Base-by-base conservation (phyloP, 2,329 filamentous ascomycete genomes). In the Elsinoe arachidis region DNA sequence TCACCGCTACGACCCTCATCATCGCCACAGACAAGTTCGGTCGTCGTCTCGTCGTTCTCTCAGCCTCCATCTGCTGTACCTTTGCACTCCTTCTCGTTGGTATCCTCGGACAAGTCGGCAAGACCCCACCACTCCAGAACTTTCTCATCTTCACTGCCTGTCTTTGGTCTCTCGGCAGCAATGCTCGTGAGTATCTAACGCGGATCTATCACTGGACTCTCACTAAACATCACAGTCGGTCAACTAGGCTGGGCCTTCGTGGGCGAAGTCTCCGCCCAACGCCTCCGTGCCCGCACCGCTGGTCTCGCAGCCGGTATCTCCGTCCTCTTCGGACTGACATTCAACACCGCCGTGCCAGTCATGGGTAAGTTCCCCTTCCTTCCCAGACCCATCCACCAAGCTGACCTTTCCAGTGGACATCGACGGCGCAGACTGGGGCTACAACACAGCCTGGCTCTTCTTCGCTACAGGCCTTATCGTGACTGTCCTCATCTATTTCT, bases 401-500 rank as follows among this genome's bases (percentile, higher is more conserved):
- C 37, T 38, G 37, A 38, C 23, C 23, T 26, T 26, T 26, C 23
- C 37, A 38, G 37, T 38, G 12, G 37, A 38, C 15, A 12, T 38
- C 12, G 12, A 12, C 12, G 37, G 15, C 12, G 37, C 15, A 38
- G 15, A 38, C 15, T 38, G 37, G 37, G 80, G 80, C 0, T 79
- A 80, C 0, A 77, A 77, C 58, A 82, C 82, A 54, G 76, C 79
- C 1, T 82, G 78, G 61, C 80, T 82, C 56, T 83, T 79, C 79
- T 73, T 67, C 19, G 68, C 69, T 14, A 67, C 65, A 1, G 71
- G 69, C 51, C 58, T 67, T 0, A 58, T 72, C 59, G 5, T 68
- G 63, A 30, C 60, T 58, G 12, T 60, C 37, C 62, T 58, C 34
- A 70, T 79, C 30, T 80, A 72, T 62, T 72, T 79, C 58, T 80